Evolutionary conservation across 305 asterid species (phyloP), one percentile per base, ranked within the genome.

Genomic region (Euphrasia arctica): DNA sequence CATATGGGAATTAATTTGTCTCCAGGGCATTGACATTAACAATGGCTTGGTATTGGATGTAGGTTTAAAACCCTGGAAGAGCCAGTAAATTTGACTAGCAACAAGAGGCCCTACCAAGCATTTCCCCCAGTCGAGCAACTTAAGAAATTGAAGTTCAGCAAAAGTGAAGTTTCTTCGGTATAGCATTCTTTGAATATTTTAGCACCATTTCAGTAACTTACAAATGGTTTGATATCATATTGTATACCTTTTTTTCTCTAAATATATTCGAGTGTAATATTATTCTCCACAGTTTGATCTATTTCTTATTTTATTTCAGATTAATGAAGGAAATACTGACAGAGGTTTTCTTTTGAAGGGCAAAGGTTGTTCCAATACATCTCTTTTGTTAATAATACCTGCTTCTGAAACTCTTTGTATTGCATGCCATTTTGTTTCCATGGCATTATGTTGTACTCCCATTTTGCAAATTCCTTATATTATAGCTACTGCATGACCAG

Each of bases 51-150:
- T 71, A 62, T 54, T 70, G 66, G 52, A 43, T 85, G 80, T 74
- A 92, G 98, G 82, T 89, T 81, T 71, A 79, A 78, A 75, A 75
- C 65, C 36, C 54, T 28, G 36, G 95, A 89, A 72, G 91, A 80
- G 64, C 76, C 78, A 43, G 74, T 63, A 55, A 76, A 67, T 43
- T 47, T 63, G 67, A 78, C 76, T 77, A 54, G 72, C 81, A 74
- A 73, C 76, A 91, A 92, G 84, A 85, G 98, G 72, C 85, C 81
- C 61, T 67, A 73, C 69, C 86, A 89, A 75, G 82, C 78, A 72
- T 65, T 72, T 45, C 85, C 87, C 63, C 77, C 72, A 77, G 71
- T 64, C 29, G 84, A 75, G 58, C 82, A 85, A 68, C 84, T 55
- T 65, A 92, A 89, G 77, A 85, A 81, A 79, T 81, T 82, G 87